These are phyloP conservation scores for Melampsora americana DNA, from an alignment of 1,284 basidiomycete genomes.

Conservation along the genomic window DNA sequence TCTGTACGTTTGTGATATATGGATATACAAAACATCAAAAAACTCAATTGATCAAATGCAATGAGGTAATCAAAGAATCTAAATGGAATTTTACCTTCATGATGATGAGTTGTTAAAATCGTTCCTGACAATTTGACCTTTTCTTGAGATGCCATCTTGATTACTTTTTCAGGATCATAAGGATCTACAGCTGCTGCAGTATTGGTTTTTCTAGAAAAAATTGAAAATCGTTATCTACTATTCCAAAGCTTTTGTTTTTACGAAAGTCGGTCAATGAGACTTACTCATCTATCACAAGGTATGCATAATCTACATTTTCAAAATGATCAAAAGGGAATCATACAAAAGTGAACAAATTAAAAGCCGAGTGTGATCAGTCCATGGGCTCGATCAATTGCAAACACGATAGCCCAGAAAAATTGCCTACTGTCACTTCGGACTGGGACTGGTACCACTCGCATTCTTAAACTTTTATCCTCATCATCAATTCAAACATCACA, in stretches of 20 bases:
- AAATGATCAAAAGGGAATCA: too few relatives aligned
- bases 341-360: neutral
- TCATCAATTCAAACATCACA: neutral
- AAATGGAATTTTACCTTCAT: slow-evolving; percentile 14
- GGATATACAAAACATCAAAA: slow-evolving; percentile 66
- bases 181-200: slow-evolving; percentile 73
- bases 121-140: slow-evolving; percentile 61
- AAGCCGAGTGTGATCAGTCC: neutral
- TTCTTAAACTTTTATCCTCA: slow-evolving; percentile 16
- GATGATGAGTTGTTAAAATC: slow-evolving; percentile 52
- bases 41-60: neutral
- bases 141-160: slow-evolving; percentile 64
- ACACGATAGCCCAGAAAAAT: neutral
- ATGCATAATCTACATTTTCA: slow-evolving; percentile 1
- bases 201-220: slow-evolving; percentile 68
- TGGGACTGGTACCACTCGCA: slow-evolving; percentile 35
- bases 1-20: slow-evolving; percentile 65
- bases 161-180: slow-evolving; percentile 74
- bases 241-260: neutral
- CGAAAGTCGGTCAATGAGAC: neutral
- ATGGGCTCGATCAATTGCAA: too few relatives aligned
- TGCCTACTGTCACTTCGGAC: slow-evolving; percentile 27
- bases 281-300: slow-evolving; percentile 17
- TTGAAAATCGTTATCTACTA: slow-evolving; percentile 53
- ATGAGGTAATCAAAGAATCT: slow-evolving; percentile 40